Conservation (phyloP, 805 yeast species). For the Candida morakotiae region DNA sequence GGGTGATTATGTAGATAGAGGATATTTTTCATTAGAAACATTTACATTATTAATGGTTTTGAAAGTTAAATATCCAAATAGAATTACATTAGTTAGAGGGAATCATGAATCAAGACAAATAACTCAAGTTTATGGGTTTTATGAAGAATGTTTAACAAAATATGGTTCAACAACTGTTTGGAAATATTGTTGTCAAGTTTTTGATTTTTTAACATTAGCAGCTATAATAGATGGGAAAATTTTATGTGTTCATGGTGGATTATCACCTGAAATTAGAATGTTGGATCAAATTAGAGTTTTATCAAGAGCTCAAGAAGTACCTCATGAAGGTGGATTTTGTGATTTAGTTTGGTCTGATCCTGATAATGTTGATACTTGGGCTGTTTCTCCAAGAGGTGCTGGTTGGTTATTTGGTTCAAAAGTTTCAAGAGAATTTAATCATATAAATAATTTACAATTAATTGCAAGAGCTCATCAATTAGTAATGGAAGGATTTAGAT, state of each 20-base stretch:
- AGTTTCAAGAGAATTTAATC: slow-evolving; percentile 94
- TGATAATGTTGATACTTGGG: slow-evolving; percentile 97
- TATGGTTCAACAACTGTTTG: slow-evolving; percentile 94
- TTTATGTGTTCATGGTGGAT: slow-evolving; percentile 95
- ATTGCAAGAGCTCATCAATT: slow-evolving; percentile 97
- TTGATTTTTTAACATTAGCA: slow-evolving; percentile 88
- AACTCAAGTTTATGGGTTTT: slow-evolving; percentile 98
- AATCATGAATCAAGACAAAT: slow-evolving; percentile 96
- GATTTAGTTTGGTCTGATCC: slow-evolving; percentile 98
- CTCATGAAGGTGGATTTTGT: slow-evolving; percentile 98
- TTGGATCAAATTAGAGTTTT: slow-evolving; percentile 92
- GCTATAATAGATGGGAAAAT: slow-evolving; percentile 95
- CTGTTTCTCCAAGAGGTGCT: slow-evolving; percentile 96
- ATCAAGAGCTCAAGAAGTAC: slow-evolving; percentile 95
- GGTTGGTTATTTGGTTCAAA: slow-evolving; percentile 96
- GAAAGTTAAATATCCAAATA: slow-evolving; percentile 80
- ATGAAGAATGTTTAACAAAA: slow-evolving; percentile 90
- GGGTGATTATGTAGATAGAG: slow-evolving; percentile 97
- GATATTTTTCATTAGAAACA: slow-evolving; percentile 92
- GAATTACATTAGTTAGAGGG: slow-evolving; percentile 92
- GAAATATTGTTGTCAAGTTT: slow-evolving; percentile 95
- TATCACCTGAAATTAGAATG: slow-evolving; percentile 96
- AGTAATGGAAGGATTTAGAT: slow-evolving; percentile 97
- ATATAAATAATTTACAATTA: slow-evolving; percentile 80
- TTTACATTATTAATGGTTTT: slow-evolving; percentile 91